Evolutionary conservation across 2,329 filamentous ascomycete species (phyloP).

Genomic region (Aaosphaeria arxii): DNA sequence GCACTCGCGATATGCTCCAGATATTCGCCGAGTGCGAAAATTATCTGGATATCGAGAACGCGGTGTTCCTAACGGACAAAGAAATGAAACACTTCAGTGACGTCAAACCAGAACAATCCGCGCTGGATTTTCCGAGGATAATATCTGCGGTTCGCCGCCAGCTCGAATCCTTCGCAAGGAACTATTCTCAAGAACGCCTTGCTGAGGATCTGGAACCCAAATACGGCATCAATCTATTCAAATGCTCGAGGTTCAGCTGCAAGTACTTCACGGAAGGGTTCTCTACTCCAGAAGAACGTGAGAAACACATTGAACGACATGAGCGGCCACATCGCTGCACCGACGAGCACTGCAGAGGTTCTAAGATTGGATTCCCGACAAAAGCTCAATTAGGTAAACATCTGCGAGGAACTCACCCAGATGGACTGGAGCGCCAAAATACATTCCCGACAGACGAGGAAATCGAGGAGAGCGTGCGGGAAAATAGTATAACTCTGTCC

Average conservation of each 20-base stretch:
- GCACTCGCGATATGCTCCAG: background rate
- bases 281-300: slow-evolving; percentile 20
- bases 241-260: slow-evolving; percentile 43
- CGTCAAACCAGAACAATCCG: background rate
- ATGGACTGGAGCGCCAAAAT: slow-evolving; percentile 2
- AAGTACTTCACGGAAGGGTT: slow-evolving; percentile 46
- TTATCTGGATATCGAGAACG: background rate
- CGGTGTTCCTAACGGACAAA: background rate
- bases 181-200: slow-evolving; percentile 15
- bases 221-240: slow-evolving; percentile 37
- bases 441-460: slow-evolving; percentile 10
- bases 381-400: slow-evolving; percentile 2
- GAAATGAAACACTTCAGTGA: background rate
- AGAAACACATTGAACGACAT: slow-evolving; percentile 40
- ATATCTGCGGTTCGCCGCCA: slow-evolving; percentile 20
- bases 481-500: slow-evolving; percentile 1
- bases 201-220: slow-evolving; percentile 28
- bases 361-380: slow-evolving; percentile 38
- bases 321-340: slow-evolving; percentile 41
- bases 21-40: background rate
- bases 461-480: slow-evolving; percentile 20
- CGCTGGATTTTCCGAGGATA: slow-evolving; percentile 21
- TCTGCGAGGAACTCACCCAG: slow-evolving; percentile 37
- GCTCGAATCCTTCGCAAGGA: slow-evolving; percentile 27
- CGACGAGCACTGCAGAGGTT: slow-evolving; percentile 31